Base-by-base conservation (phyloP, 2,329 filamentous ascomycete species). In the Apiospora saccharicola region DNA sequence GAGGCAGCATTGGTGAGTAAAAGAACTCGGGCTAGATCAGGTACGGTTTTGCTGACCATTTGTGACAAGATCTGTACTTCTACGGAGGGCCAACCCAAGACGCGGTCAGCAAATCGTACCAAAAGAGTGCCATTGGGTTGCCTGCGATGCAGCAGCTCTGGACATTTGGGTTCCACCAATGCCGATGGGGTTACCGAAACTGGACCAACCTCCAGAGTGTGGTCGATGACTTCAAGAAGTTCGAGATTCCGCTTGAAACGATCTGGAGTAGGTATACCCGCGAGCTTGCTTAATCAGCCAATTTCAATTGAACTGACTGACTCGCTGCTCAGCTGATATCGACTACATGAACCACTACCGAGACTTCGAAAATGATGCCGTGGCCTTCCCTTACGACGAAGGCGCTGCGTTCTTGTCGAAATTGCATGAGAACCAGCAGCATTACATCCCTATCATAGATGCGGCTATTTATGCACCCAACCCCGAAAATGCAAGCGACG, bases 101-200 rank as follows among this genome's bases (percentile, higher is more conserved):
- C 8, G 88, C 91, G 16, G 90, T 95, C 34, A 93, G 90, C 22
- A 90, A 89, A 79, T 87, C 92, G 51, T 96, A 96, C 79, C 91
- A 93, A 74, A 81, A 83, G 72, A 90, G 88, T 70, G 88, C 91
- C 1, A 85, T 92, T 70, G 93, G 94, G 0, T 83, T 93, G 6
- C 93, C 94, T 0, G 91, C 91, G 0, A 91, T 96, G 90, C 92
- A 95, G 78, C 91, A 93, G 75, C 96, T 96, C 83, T 96, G 90
- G 86, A 90, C 91, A 0, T 90, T 97, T 73, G 94, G 94, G 0
- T 96, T 88, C 79, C 94, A 97, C 75, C 94, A 97, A 79, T 96
- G 93, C 77, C 88, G 93, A 73, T 96, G 94, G 91, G 94, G 94
- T 0, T 96, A 96, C 79, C 84, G 87, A 51, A 94, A 93, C 77